Base-by-base conservation (phyloP, 1,284 basidiomycete species). In the Cystobasidium pallidum region DNA sequence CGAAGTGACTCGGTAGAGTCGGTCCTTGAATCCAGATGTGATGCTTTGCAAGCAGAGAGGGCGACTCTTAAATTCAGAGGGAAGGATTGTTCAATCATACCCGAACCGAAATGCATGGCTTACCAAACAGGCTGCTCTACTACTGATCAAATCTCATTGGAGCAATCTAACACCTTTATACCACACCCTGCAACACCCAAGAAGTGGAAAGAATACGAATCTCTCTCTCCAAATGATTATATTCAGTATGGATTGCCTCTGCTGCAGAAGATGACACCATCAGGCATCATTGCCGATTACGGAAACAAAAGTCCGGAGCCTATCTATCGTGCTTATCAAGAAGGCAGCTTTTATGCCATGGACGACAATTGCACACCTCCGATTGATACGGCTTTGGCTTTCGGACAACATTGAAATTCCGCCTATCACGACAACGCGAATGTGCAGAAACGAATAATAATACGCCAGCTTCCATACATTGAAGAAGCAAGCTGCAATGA, bases 241-340 rank as follows among this genome's bases (percentile, higher is more conserved):
- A 30, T 34, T 3, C 13, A 34, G n/a, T 6, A 6, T 24, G 10
- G 36, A 2, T 1, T 36, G 32, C 54, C 54, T 34, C 19, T 57
- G 10, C 11, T 57, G 15, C 54, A 57, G n/a, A 57, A 21, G 7
- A 34, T 34, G 54, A 57, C 54, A 28, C 54, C 36, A 15, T 17
- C 54, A 2, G 54, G 54, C 36, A 36, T 57, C 19, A 34, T 57
- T 34, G 54, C 32, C 36, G 54, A 54, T 54, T 54, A 54, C 30
- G 51, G 51, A 30, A 32, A 54, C 24, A 54, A 19, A 30, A 19
- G 8, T 28, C 10, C 24, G 19, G 43, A 45, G 10, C 51, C 51
- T 28, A 28, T 28, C 2, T 7, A 17, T 28, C 26, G 8, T 28
- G 19, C 26, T 54, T 26, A 54, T 28, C 19, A 1, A 1, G 11